Evolutionary conservation across 2,329 filamentous ascomycete species (phyloP), one percentile per base, ranked within the genome.

Genomic region (Allantophomopsis lycopodina): DNA sequence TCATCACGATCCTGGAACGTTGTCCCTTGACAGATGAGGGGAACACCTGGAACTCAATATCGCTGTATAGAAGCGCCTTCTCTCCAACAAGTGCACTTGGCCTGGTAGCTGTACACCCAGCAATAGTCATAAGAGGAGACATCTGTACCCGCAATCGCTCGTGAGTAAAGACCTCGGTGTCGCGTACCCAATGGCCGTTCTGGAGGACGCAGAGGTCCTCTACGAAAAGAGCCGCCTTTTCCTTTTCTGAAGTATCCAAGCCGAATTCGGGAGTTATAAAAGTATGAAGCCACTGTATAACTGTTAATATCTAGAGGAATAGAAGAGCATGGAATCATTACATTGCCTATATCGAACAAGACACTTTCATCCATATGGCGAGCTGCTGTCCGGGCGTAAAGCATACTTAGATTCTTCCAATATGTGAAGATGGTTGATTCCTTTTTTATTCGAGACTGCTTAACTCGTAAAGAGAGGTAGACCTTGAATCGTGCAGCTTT

Each of bases 41-140:
- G 32, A 55, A 52, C 3, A 55, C 18, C 35, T 52, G 36, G 32
- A 55, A 53, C 38, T 51, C 42, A 32, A 55, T 45, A 40, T 54
- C 43, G 40, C 46, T 35, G 32, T 55, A 55, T 4, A 44, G 44
- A 32, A 54, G 40, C 18, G 40, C 32, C 32, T 23, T 35, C 33
- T 42, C 32, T 16, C 44, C 39, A 34, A 56, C 48, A 12, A 55
- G 45, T 33, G 48, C 51, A 21, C 44, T 46, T 14, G 48, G 51
- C 31, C 48, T 42, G 4, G 44, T 52, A 13, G 45, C 39, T 28
- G 44, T 55, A 35, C 41, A 50, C 32, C 47, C 44, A 45, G 47
- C 40, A 37, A 55, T 28, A 32, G 46, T 44, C 12, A 50, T 38
- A 21, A 50, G 42, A 14, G 41, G 37, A 31, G 45, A 47, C 31